A percentile compares a stretch with the other conserved stretches of the same genome.
These are phyloP conservation scores for Ciborinia camelliae DNA, from an alignment of 2,329 filamentous ascomycete genomes.

Conservation along the genomic window DNA sequence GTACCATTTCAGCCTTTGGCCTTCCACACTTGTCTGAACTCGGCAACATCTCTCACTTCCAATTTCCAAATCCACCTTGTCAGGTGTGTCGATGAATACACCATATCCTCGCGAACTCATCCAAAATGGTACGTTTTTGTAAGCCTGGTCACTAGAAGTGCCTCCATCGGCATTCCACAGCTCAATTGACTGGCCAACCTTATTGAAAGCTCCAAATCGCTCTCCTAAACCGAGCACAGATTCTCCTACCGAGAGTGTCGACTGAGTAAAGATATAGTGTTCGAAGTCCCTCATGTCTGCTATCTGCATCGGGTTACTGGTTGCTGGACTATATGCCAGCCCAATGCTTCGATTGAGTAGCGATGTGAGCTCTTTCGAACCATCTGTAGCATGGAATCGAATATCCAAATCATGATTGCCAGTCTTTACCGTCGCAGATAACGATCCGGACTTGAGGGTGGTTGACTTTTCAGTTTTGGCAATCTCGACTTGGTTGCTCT, in stretches of 20 bases:
- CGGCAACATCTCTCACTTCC: constrained; percentile 70
- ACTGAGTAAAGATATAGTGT: constrained; percentile 57
- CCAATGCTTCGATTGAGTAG: constrained; percentile 54
- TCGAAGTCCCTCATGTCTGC: constrained; percentile 51
- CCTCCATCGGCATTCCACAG: constrained; percentile 64
- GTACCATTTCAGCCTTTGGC: constrained; percentile 64
- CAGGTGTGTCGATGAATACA: constrained; percentile 69
- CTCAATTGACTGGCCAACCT: constrained; percentile 66
- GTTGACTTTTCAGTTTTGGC: constrained; percentile 45
- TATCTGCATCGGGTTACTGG: constrained; percentile 51
- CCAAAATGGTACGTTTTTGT: constrained; percentile 71
- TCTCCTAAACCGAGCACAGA: constrained; percentile 72
- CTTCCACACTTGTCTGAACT: constrained; percentile 65
- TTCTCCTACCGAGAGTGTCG: constrained; percentile 56
- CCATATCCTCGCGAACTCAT: constrained; percentile 72
- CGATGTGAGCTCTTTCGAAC: constrained; percentile 51
- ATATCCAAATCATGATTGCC: constrained; percentile 53
- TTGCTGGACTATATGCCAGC: constrained; percentile 53
- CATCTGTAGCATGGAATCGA: constrained; percentile 50
- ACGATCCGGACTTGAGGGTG: constrained; percentile 48
- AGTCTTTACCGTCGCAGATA: constrained; percentile 51
- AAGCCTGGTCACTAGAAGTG: constrained; percentile 66
- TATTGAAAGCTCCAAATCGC: constrained; percentile 73
- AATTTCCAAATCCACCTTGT: constrained; percentile 67
- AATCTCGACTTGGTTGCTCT: constrained; percentile 40